Conservation (phyloP, 805 yeast species). For the Yarrowia bubula region DNA sequence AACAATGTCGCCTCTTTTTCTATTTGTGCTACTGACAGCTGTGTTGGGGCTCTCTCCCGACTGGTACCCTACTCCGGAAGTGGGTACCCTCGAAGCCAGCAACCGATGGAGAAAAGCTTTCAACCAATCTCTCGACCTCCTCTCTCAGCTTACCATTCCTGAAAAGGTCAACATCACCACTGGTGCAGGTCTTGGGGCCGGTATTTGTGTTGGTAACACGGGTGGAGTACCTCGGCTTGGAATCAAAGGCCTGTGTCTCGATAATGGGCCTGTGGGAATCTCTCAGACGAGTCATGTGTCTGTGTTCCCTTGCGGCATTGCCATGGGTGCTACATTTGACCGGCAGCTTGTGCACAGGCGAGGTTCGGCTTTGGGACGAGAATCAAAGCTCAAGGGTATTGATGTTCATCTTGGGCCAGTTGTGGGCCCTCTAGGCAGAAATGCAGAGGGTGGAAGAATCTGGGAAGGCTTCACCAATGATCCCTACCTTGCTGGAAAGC, state of each 20-base stretch:
- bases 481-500: constrained; percentile 57
- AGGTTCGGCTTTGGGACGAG: constrained; percentile 58
- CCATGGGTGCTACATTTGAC: constrained; percentile 59
- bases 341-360: constrained; percentile 50
- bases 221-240: constrained; percentile 56
- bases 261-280: constrained; percentile 63
- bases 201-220: constrained; percentile 54
- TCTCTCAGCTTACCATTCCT: constrained; percentile 53
- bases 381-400: constrained; percentile 54
- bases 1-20: too few species aligned
- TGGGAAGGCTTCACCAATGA: constrained; percentile 66
- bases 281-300: constrained; percentile 54
- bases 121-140: constrained; percentile 53
- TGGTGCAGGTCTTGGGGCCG: constrained; percentile 62
- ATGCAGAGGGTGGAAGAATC: constrained; percentile 62
- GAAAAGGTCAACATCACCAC: constrained; percentile 64
- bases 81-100: constrained; percentile 31
- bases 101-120: constrained; percentile 58
- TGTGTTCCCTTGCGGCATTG: constrained; percentile 57
- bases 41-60: background rate
- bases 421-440: constrained; percentile 59
- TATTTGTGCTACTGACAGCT: too few species aligned
- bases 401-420: constrained; percentile 57
- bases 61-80: constrained; percentile 32
- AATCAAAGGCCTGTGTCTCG: constrained; percentile 55